phyloP scores from a whole-genome alignment of 352 stramenopile genomes.

The Phytopythium cucurbitacearum region DNA sequence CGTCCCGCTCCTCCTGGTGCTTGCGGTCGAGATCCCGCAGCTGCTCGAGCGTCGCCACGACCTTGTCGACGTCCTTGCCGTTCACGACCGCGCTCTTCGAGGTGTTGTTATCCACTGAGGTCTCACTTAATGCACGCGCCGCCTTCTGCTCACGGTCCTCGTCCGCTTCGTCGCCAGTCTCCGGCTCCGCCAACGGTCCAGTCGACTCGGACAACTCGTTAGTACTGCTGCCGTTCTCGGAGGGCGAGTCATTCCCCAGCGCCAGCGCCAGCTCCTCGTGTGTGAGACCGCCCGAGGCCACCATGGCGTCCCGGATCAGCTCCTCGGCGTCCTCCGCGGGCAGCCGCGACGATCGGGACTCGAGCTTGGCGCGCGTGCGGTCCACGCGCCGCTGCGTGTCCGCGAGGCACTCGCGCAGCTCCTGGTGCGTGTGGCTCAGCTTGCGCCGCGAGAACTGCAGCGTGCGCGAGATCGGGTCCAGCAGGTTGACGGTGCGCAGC shows the following conservation, averaged over 20 bases:
- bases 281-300: no score
- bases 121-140: no score
- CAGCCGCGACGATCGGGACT: not conserved
- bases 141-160: conserved; percentile 8
- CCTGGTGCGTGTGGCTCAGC: conserved; percentile 36
- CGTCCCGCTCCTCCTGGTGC: conserved; percentile 22
- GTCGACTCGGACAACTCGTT: no score
- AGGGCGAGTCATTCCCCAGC: no score
- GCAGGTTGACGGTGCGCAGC: conserved; percentile 32
- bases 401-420: conserved; percentile 27
- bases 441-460: conserved; percentile 49
- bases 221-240: no score
- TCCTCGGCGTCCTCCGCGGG: conserved; percentile 1
- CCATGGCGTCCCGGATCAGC: no score
- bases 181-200: no score
- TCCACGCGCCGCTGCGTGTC: conserved; percentile 23
- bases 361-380: conserved; percentile 8
- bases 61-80: conserved; percentile 12
- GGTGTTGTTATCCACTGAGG: no score
- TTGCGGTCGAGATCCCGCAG: conserved; percentile 26
- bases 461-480: conserved; percentile 45
- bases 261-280: no score
- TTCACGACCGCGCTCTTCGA: no score
- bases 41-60: conserved; percentile 12
- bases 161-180: not conserved